These are phyloP conservation scores for Dendrocalamus sinicus DNA, from an alignment of 176 grass and related monocot species.

Conservation along the genomic window DNA sequence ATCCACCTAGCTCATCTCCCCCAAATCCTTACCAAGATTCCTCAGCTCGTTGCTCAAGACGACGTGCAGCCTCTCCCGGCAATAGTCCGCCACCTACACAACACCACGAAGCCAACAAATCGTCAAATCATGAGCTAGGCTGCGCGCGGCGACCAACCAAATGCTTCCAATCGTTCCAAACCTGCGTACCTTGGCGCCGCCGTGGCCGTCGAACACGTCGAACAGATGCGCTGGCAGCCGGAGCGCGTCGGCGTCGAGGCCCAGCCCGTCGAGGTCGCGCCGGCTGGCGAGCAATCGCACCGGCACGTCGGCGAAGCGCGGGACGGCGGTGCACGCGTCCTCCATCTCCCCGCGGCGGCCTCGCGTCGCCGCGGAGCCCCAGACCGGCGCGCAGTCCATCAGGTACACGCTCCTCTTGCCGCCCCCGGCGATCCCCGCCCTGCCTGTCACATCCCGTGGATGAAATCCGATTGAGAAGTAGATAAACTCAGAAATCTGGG, in stretches of 20 bases:
- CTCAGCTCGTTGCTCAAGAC: constrained; percentile 1
- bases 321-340: constrained; percentile 60
- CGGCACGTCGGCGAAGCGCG: constrained; percentile 71
- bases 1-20: constrained; percentile 23
- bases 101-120: neutral
- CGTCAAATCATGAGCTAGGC: constrained; percentile 1
- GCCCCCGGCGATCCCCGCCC: constrained; percentile 4
- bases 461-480: no score
- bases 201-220: constrained; percentile 80
- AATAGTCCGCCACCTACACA: constrained; percentile 63
- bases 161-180: neutral
- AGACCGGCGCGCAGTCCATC: constrained; percentile 63
- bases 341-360: constrained; percentile 80
- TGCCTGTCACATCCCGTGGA: no score
- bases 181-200: constrained; percentile 58
- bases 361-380: constrained; percentile 67
- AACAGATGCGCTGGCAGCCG: constrained; percentile 66
- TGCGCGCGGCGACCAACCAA: neutral
- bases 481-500: no score
- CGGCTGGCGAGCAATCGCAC: constrained; percentile 64
- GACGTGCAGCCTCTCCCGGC: constrained; percentile 56
- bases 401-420: constrained; percentile 70
- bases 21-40: neutral
- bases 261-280: constrained; percentile 55
- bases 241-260: constrained; percentile 52